These are phyloP conservation scores for Aspergillus neotritici DNA, from an alignment of 2,329 filamentous ascomycete species.

Conservation along the genomic window DNA sequence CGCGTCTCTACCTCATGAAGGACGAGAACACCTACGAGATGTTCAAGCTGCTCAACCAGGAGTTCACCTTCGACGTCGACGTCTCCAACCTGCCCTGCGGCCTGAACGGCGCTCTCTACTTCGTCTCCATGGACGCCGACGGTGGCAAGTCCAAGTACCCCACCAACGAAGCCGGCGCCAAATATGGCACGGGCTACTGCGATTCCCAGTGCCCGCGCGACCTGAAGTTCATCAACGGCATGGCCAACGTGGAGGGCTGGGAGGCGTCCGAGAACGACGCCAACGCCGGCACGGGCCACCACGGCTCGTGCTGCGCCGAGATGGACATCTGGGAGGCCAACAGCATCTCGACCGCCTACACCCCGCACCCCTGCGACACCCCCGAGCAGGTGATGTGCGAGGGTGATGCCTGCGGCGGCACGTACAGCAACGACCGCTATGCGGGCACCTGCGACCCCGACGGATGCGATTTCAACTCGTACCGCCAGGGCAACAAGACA, in stretches of 20 bases:
- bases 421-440: constrained; percentile 51
- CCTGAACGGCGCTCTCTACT: constrained; percentile 66
- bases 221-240: constrained; percentile 41
- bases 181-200: constrained; percentile 60
- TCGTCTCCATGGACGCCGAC: constrained; percentile 56
- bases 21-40: constrained; percentile 58
- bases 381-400: constrained; percentile 49
- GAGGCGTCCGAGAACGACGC: constrained; percentile 47
- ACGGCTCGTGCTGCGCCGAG: constrained; percentile 61
- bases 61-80: constrained; percentile 69
- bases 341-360: constrained; percentile 58
- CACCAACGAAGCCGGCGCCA: constrained; percentile 53
- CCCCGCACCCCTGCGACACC: constrained; percentile 58
- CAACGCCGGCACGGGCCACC: constrained; percentile 49
- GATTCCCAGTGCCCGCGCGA: constrained; percentile 54
- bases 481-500: constrained; percentile 57
- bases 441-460: constrained; percentile 61
- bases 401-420: constrained; percentile 50
- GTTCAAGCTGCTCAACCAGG: constrained; percentile 60
- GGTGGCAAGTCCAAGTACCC: constrained; percentile 52
- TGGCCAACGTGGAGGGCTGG: constrained; percentile 55
- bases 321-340: constrained; percentile 70
- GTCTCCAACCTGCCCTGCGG: constrained; percentile 63
- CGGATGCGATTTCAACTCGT: constrained; percentile 66
- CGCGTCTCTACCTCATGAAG: constrained; percentile 61